Evolutionary conservation across 441 rosid genomes (phyloP).

Genomic region (Geranium incanum): DNA sequence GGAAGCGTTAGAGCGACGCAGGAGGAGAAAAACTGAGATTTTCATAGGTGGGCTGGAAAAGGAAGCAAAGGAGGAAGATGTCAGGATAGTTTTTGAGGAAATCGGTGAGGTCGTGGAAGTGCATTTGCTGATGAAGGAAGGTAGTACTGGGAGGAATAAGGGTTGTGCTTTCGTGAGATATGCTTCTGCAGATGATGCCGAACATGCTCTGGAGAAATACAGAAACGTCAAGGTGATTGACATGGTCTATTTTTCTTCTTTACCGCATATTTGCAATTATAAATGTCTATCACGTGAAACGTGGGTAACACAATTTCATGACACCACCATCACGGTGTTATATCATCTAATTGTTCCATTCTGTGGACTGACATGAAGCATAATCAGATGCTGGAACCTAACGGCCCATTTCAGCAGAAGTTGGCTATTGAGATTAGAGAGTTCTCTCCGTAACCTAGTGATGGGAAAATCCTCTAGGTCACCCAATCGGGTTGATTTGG

Average conservation of each 20-base stretch:
- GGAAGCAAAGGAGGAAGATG: slow-evolving; percentile 26
- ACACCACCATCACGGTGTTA: neutral
- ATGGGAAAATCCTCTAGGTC: too few relatives aligned
- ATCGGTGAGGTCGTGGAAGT: slow-evolving; percentile 29
- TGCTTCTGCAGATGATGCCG: slow-evolving; percentile 29
- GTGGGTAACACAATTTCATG: neutral
- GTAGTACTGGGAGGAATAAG: slow-evolving; percentile 26
- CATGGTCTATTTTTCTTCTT: neutral
- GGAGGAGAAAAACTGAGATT: slow-evolving; percentile 31
- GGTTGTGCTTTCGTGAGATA: slow-evolving; percentile 32
- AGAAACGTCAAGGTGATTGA: slow-evolving; percentile 24
- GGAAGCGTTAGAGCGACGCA: slow-evolving; percentile 28
- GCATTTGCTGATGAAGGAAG: slow-evolving; percentile 19
- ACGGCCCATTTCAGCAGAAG: neutral
- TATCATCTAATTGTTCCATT: neutral
- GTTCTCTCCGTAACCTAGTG: too few relatives aligned
- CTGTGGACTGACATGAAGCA: neutral
- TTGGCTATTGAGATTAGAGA: too few relatives aligned
- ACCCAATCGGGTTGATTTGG: too few relatives aligned
- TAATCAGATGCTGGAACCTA: neutral
- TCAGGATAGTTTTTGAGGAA: slow-evolving; percentile 27
- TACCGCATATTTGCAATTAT: neutral
- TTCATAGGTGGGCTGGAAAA: slow-evolving; percentile 32
- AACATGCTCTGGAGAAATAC: slow-evolving; percentile 29
- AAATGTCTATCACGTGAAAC: neutral